phyloP scores from a whole-genome alignment of 2,329 filamentous ascomycete genomes.

The Paecilomyces formosus region DNA sequence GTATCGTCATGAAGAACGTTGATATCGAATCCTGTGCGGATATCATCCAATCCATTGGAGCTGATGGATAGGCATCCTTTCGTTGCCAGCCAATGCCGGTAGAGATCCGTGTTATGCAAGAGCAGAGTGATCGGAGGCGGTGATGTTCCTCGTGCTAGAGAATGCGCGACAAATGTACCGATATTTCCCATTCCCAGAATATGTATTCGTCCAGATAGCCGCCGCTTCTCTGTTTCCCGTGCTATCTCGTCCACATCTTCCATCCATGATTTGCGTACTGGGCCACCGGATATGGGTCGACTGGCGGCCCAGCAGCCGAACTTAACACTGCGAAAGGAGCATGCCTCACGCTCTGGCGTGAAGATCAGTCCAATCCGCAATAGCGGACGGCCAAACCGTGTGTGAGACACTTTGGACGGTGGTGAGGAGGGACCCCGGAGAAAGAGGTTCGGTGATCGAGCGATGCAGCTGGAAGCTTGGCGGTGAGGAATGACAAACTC shows the following conservation, averaged over 20 bases:
- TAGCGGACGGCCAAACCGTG: conserved; percentile 24
- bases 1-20: conserved; percentile 27
- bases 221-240: conserved; percentile 10
- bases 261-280: conserved; percentile 12
- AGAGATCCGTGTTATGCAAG: conserved; percentile 51
- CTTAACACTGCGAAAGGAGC: conserved; percentile 1
- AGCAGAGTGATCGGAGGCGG: conserved; percentile 72
- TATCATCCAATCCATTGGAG: conserved; percentile 33
- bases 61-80: conserved; percentile 28
- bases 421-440: conserved; percentile 2
- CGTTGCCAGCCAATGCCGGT: conserved; percentile 23
- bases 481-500: neutral
- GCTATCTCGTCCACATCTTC: conserved; percentile 18
- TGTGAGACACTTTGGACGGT: conserved; percentile 28
- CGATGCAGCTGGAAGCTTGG: neutral
- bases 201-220: conserved; percentile 52
- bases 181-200: conserved; percentile 76
- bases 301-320: neutral
- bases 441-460: neutral
- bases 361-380: conserved; percentile 17
- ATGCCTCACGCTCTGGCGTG: conserved; percentile 5
- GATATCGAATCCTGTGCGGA: conserved; percentile 36
- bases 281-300: conserved; percentile 13
- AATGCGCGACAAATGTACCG: conserved; percentile 69
- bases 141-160: conserved; percentile 53